phyloP scores from a whole-genome alignment of 2,329 filamentous ascomycete genomes.

The Monosporascus cannonballus region DNA sequence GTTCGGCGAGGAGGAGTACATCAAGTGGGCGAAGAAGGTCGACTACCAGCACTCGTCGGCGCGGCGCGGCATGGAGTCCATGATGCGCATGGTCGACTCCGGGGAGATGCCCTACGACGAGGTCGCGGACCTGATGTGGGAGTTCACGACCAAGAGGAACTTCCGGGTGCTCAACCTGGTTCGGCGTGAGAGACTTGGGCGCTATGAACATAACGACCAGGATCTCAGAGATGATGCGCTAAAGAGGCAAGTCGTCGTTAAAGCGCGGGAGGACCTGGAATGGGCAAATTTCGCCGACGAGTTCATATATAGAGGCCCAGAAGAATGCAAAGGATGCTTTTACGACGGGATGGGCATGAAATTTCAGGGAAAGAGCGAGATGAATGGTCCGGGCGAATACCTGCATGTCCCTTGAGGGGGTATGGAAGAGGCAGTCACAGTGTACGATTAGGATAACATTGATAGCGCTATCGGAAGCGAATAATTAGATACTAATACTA shows the following conservation, averaged over 20 bases:
- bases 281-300: conserved; percentile 1
- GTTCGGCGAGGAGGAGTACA: conserved; percentile 10
- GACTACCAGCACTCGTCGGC: conserved; percentile 1
- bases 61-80: neutral
- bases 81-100: conserved; percentile 1
- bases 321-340: conserved; percentile 1
- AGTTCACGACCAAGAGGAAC: neutral
- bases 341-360: conserved; percentile 1
- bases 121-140: neutral
- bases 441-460: no score
- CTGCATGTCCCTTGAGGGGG: neutral
- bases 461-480: no score
- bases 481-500: neutral
- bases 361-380: conserved; percentile 1
- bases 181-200: neutral
- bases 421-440: neutral
- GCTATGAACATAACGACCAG: neutral
- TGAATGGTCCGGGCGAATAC: neutral
- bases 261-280: neutral
- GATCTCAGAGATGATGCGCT: neutral
- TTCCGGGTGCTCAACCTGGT: neutral
- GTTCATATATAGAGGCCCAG: neutral
- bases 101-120: conserved; percentile 1
- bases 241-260: neutral
- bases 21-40: conserved; percentile 7